Conservation (phyloP, 2,329 filamentous ascomycete species). For the Pyrenochaeta sp. region DNA sequence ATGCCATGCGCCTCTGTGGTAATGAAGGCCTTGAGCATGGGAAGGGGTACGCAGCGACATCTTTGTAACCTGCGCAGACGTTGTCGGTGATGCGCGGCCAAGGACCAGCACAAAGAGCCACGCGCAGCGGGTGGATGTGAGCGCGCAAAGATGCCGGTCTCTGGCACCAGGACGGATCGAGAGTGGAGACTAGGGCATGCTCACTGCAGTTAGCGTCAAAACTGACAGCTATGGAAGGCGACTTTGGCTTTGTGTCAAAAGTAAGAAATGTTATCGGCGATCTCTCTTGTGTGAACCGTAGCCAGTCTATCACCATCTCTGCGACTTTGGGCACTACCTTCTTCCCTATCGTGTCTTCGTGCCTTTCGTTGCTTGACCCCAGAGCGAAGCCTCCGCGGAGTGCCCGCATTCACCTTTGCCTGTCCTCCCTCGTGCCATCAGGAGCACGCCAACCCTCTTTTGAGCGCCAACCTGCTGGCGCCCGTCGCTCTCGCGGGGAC, state of each 20-base stretch:
- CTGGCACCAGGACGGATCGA: neutral
- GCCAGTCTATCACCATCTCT: neutral
- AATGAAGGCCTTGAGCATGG: neutral
- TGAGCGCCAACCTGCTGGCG: constrained; percentile 2
- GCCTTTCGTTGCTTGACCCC: neutral
- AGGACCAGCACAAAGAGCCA: neutral
- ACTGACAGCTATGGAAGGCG: constrained; percentile 16
- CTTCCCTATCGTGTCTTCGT: constrained; percentile 4
- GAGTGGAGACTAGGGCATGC: constrained; percentile 6
- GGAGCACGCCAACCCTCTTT: constrained; percentile 5
- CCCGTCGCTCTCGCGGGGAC: constrained; percentile 10
- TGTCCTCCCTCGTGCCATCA: neutral
- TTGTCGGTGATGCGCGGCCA: neutral
- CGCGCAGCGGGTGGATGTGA: neutral
- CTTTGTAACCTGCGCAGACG: neutral
- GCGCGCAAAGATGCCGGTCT: neutral
- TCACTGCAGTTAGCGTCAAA: constrained; percentile 8
- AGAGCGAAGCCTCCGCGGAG: neutral
- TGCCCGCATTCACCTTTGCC: neutral
- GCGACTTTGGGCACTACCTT: constrained; percentile 1
- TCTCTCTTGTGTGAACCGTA: constrained; percentile 3
- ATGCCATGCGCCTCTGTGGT: neutral
- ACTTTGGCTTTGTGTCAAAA: constrained; percentile 3
- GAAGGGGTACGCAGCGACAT: neutral
- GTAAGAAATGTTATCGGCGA: constrained; percentile 6